phyloP scores from a whole-genome alignment of 106 monocot genomes.

The Allium sativum region DNA sequence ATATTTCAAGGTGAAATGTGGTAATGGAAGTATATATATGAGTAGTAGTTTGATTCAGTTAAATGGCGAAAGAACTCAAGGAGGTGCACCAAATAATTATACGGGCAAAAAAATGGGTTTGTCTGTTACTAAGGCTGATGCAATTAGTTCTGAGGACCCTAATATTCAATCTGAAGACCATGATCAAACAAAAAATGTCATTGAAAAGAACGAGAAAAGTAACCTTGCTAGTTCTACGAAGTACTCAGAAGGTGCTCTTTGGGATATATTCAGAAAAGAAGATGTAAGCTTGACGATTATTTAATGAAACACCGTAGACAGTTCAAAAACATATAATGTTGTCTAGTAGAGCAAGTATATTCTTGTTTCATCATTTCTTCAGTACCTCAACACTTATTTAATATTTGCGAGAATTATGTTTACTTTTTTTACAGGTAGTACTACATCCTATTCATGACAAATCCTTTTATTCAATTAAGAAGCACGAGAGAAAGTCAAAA shows the following conservation, averaged over 20 bases:
- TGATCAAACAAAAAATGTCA: too few species aligned
- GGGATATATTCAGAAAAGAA: conserved; percentile 59
- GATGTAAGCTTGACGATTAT: conserved; percentile 39
- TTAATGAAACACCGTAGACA: conserved; percentile 31
- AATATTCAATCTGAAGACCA: not conserved
- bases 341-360: conserved; percentile 23
- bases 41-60: not conserved
- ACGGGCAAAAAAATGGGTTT: not conserved
- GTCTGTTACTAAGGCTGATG: not conserved
- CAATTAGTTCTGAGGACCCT: not conserved
- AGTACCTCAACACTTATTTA: not conserved
- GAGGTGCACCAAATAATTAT: too few species aligned
- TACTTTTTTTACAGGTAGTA: conserved; percentile 24
- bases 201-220: too few species aligned
- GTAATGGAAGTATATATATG: not conserved
- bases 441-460: conserved; percentile 73
- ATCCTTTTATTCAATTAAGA: conserved; percentile 46
- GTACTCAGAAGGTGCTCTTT: conserved; percentile 30
- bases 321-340: conserved; percentile 34
- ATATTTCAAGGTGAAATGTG: conserved; percentile 1
- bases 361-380: not conserved
- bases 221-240: not conserved
- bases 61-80: not conserved
- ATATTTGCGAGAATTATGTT: too few species aligned
- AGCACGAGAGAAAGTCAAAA: conserved; percentile 65